Evolutionary conservation across 768 basidiomycete species (phyloP).

Genomic region (Hygrocybe coccinea): DNA sequence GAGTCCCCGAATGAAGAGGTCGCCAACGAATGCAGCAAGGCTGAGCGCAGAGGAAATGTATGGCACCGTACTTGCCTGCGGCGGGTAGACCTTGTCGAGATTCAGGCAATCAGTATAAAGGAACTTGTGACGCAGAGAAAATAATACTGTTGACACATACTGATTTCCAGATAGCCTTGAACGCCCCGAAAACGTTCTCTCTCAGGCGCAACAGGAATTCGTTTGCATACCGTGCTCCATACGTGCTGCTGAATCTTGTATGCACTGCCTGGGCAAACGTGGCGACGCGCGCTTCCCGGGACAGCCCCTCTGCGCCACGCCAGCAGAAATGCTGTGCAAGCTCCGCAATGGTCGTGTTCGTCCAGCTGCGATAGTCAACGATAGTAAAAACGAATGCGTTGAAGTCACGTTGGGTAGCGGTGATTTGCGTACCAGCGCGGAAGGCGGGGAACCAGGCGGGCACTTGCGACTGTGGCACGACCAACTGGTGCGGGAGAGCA

Average conservation of each 20-base stretch:
- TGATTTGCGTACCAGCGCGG: not conserved
- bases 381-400: not conserved
- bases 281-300: constrained; percentile 10
- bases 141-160: constrained; percentile 16
- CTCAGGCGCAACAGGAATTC: constrained; percentile 25
- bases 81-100: constrained; percentile 5
- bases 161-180: constrained; percentile 23
- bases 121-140: not conserved
- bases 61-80: constrained; percentile 13
- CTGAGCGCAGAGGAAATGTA: constrained; percentile 19
- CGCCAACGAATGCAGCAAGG: constrained; percentile 25
- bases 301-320: constrained; percentile 12
- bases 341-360: constrained; percentile 16
- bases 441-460: constrained; percentile 4
- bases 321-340: constrained; percentile 28
- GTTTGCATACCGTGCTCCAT: constrained; percentile 18
- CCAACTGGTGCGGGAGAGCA: not conserved
- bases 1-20: constrained; percentile 22
- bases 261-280: constrained; percentile 23
- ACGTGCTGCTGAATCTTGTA: constrained; percentile 11
- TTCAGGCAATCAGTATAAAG: not conserved
- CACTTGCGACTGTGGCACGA: not conserved
- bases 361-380: constrained; percentile 13
- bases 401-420: not conserved
- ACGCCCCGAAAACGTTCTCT: constrained; percentile 20